phyloP scores from a whole-genome alignment of 1,284 basidiomycete genomes.

The Boletus smithii region DNA sequence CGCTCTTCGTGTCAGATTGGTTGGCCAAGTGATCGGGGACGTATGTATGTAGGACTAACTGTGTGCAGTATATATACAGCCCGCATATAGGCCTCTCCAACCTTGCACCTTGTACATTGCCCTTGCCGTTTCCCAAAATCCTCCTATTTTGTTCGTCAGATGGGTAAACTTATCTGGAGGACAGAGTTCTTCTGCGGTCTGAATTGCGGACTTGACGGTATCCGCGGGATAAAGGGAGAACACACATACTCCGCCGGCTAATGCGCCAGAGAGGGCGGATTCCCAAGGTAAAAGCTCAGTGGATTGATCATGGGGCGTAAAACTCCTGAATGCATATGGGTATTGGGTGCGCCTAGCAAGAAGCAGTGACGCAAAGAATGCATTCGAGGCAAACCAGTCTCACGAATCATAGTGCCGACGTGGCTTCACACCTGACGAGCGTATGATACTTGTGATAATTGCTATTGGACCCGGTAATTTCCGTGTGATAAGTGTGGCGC shows the following conservation, averaged over 20 bases:
- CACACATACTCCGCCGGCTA: constrained; percentile 81
- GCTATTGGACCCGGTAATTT: constrained; percentile 63
- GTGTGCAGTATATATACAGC: constrained; percentile 55
- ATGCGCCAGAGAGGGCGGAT: constrained; percentile 74
- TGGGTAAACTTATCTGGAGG: constrained; percentile 29
- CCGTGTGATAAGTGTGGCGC: constrained; percentile 21
- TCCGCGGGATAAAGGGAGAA: constrained; percentile 83
- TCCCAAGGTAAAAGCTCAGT: constrained; percentile 60
- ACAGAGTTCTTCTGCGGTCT: constrained; percentile 81
- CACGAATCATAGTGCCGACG: constrained; percentile 80
- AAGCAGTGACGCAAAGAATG: constrained; percentile 62
- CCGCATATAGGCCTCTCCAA: constrained; percentile 76
- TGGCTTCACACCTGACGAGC: constrained; percentile 74
- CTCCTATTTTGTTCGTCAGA: constrained; percentile 27
- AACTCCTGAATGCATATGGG: constrained; percentile 36
- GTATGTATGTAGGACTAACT: background rate
- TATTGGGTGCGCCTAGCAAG: constrained; percentile 38
- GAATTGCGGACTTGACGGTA: constrained; percentile 85
- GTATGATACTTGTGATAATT: constrained; percentile 64
- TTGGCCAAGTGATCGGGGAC: constrained; percentile 20
- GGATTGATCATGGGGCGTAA: background rate
- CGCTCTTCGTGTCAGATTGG: constrained; percentile 43
- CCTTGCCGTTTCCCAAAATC: constrained; percentile 64
- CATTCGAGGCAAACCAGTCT: constrained; percentile 85
- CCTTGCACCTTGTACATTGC: constrained; percentile 76